Conservation (phyloP, 306 rosid species). For the Cicer yamashitae region DNA sequence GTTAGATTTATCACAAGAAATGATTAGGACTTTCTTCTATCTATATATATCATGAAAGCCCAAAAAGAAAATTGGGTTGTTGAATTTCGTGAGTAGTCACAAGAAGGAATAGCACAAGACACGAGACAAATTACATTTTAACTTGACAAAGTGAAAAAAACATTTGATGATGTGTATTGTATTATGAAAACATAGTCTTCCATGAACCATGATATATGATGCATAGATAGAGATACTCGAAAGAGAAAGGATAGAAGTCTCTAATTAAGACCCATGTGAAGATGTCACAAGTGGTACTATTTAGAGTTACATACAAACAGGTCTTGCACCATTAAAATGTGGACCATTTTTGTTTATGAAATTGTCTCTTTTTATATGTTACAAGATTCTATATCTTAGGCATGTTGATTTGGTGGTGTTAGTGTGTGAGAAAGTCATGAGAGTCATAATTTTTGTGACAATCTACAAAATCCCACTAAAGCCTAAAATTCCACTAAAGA, state of each 20-base stretch:
- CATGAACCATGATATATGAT: conserved; percentile 7
- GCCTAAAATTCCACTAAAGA: conserved; percentile 57
- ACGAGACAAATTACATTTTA: conserved; percentile 38
- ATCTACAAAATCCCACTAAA: conserved; percentile 52
- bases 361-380: conserved; percentile 52
- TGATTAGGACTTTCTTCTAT: conserved; percentile 2
- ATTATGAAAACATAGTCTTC: background rate
- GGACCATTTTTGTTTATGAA: conserved; percentile 58
- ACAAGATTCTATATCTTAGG: conserved; percentile 55
- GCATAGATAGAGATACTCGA: conserved; percentile 1
- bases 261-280: conserved; percentile 52
- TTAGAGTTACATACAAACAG: conserved; percentile 35
- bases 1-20: conserved; percentile 42
- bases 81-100: conserved; percentile 50
- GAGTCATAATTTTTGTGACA: conserved; percentile 54
- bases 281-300: conserved; percentile 48
- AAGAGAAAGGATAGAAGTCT: conserved; percentile 45
- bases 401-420: conserved; percentile 42
- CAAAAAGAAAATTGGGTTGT: conserved; percentile 32
- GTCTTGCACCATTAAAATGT: conserved; percentile 47
- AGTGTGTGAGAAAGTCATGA: conserved; percentile 42
- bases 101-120: conserved; percentile 40
- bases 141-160: conserved; percentile 26
- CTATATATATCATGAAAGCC: background rate
- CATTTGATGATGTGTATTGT: background rate